Percentiles rank a stretch among this genome's conserved stretches.
Evolutionary conservation across 805 yeast genomes (phyloP).

Genomic region (Ogataea parapolymorpha): DNA sequence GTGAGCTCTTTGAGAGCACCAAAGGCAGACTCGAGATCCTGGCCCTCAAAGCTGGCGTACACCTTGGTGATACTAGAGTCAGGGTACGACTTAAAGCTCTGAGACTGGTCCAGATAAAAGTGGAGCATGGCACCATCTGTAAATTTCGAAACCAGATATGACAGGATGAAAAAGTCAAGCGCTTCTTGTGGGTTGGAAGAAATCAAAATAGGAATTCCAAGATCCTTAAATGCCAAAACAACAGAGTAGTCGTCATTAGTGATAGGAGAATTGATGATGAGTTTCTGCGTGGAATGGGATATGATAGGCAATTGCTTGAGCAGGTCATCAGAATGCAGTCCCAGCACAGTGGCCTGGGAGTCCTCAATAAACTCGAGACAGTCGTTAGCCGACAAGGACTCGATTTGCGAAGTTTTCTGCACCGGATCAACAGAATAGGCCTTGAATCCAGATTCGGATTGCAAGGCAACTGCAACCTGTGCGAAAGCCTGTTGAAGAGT

Average conservation of each 20-base stretch:
- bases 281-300: conserved; percentile 30
- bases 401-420: conserved; percentile 7
- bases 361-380: conserved; percentile 46
- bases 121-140: conserved; percentile 63
- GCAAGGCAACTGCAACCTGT: conserved; percentile 11
- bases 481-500: conserved; percentile 4
- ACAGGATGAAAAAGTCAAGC: conserved; percentile 49
- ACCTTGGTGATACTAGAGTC: conserved; percentile 5
- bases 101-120: conserved; percentile 38
- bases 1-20: conserved; percentile 27
- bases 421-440: conserved; percentile 16
- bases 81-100: conserved; percentile 7
- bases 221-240: conserved; percentile 70
- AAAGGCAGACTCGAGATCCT: conserved; percentile 33
- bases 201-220: conserved; percentile 59
- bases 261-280: conserved; percentile 62
- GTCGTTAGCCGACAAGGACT: conserved; percentile 42
- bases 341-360: conserved; percentile 40
- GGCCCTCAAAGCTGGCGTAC: conserved; percentile 25
- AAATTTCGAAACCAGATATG: conserved; percentile 53
- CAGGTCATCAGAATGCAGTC: conserved; percentile 51
- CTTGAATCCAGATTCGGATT: conserved; percentile 12
- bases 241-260: conserved; percentile 61
- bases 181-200: conserved; percentile 61
- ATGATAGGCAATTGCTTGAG: conserved; percentile 61